Evolutionary conservation across 2,329 filamentous ascomycete genomes (phyloP), one percentile per base, ranked within the genome.

Genomic region (Fusarium domesticum): DNA sequence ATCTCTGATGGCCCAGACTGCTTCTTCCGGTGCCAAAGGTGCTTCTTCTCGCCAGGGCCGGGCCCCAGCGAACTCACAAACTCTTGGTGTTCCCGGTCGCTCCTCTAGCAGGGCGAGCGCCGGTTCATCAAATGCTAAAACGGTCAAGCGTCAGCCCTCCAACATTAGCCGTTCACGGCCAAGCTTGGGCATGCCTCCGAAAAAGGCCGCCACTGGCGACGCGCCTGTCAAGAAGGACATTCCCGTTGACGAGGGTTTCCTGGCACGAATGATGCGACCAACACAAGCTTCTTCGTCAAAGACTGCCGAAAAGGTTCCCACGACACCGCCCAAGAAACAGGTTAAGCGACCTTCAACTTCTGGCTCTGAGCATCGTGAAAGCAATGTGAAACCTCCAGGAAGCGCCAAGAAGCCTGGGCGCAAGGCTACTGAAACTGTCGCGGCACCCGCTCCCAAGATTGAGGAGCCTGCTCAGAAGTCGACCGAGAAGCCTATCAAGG

Each of bases 221-320:
- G 16, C 47, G 12, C 62, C 72, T 8, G 69, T 76, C 6, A 76
- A 75, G 55, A 72, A 74, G 48, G 71, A 77, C 18, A 73, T 72
- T 36, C 76, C 77, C 15, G 73, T 85, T 2, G 84, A 88, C 51
- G 83, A 87, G 53, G 68, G 81, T 12, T 91, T 91, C 66, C 69
- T 91, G 18, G 85, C 85, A n/a, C 80, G 87, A 40, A 89, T 91
- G 86, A 90, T 85, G 81, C 75, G 86, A 32, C 87, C 87, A 2
- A 91, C 87, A 0, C 78, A 84, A 35, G 73, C 80, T 35, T 88
- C 83, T 5, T 76, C 83, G 7, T 83, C 75, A 51, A 89, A 88
- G 68, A 77, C 78, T 0, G 71, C 78, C 3, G 84, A 87, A 5
- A 89, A 87, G 67, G 63, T 63, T 1, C 67, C 73, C 2, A 52